These are phyloP conservation scores for Asterionellopsis glacialis DNA, from an alignment of 108 stramenopile genomes.

Conservation along the genomic window DNA sequence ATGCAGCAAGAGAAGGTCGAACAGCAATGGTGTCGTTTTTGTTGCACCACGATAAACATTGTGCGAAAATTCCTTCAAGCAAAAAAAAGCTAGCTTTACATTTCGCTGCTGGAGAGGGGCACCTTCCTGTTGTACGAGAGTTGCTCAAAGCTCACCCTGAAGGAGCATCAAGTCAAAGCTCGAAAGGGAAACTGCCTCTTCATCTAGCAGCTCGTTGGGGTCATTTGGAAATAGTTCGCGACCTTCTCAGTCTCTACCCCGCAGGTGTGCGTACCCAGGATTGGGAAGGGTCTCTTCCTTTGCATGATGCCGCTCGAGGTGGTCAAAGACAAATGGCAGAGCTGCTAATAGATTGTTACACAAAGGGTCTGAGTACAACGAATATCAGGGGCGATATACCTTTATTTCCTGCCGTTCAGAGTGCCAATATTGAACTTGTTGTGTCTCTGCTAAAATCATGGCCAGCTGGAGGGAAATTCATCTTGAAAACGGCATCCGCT, in stretches of 20 bases:
- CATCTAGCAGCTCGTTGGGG: conserved; percentile 58
- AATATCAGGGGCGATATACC: conserved; percentile 47
- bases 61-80: conserved; percentile 33
- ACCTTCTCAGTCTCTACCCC: conserved; percentile 21
- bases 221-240: conserved; percentile 32
- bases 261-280: conserved; percentile 22
- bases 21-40: conserved; percentile 36
- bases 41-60: conserved; percentile 16
- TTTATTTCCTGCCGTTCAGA: conserved; percentile 43
- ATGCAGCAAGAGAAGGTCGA: conserved; percentile 47
- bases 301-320: conserved; percentile 50
- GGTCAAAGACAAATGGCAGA: conserved; percentile 38
- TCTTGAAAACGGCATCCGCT: conserved; percentile 23
- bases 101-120: conserved; percentile 50
- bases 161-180: conserved; percentile 25
- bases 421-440: conserved; percentile 30
- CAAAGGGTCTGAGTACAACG: conserved; percentile 21
- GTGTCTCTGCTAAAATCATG: conserved; percentile 26
- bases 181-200: conserved; percentile 48
- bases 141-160: conserved; percentile 33
- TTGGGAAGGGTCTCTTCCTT: conserved; percentile 42
- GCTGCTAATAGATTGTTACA: conserved; percentile 25
- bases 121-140: conserved; percentile 23
- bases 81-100: conserved; percentile 50
- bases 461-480: conserved; percentile 34